Evolutionary conservation across 805 yeast species (phyloP).

Genomic region (Soucietia sequanensis): DNA sequence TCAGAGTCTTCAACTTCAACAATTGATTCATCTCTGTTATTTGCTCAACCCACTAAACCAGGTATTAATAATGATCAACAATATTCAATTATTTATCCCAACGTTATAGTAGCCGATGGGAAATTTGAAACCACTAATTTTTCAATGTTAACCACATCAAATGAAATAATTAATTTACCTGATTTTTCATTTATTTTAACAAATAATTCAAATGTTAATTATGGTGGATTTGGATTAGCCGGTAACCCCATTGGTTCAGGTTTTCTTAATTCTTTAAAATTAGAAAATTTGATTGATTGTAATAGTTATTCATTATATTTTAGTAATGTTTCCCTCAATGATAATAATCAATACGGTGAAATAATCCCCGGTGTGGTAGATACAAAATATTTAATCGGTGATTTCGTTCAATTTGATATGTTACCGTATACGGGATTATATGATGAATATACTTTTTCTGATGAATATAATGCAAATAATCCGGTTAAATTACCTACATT

Average conservation of each 20-base stretch:
- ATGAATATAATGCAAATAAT: no score
- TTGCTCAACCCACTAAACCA: slow-evolving; percentile 8
- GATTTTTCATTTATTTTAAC: slow-evolving; percentile 29
- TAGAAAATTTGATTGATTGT: slow-evolving; percentile 19
- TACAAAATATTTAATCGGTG: slow-evolving; percentile 42
- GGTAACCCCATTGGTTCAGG: slow-evolving; percentile 26
- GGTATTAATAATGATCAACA: slow-evolving; percentile 14
- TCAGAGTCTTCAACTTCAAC: not conserved
- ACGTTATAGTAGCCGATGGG: slow-evolving; percentile 27
- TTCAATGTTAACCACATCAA: slow-evolving; percentile 11
- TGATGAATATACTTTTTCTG: slow-evolving; percentile 2
- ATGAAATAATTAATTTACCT: slow-evolving; percentile 10
- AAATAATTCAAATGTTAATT: slow-evolving; percentile 16
- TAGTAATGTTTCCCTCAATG: slow-evolving; percentile 10
- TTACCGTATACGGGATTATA: slow-evolving; percentile 51
- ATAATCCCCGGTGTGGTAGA: slow-evolving; percentile 63
- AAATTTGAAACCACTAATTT: slow-evolving; percentile 22
- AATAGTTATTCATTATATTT: slow-evolving; percentile 37
- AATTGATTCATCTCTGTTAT: no score
- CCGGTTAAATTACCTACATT: slow-evolving; percentile 26
- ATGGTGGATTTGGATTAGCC: slow-evolving; percentile 39
- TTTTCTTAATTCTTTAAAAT: slow-evolving; percentile 20
- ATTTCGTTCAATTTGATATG: slow-evolving; percentile 48
- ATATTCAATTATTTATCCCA: slow-evolving; percentile 26
- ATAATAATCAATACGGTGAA: slow-evolving; percentile 21